Percentiles rank a stretch among this genome's conserved stretches.
phyloP scores from a whole-genome alignment of 495 filamentous ascomycete genomes.

The Peziza echinospora region DNA sequence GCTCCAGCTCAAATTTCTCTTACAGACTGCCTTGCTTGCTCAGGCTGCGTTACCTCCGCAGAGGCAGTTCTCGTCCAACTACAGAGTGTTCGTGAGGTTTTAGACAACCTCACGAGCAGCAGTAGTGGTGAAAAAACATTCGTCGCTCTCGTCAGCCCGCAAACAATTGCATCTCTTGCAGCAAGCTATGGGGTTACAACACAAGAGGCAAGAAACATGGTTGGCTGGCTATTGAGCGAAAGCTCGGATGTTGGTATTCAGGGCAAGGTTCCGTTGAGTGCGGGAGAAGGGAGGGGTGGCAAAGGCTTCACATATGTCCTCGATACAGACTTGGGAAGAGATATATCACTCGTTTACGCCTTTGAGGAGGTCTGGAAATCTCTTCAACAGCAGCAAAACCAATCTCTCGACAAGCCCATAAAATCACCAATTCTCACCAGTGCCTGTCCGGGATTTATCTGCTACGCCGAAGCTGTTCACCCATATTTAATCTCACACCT shows the following conservation, averaged over 20 bases:
- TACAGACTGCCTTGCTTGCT: slow-evolving; percentile 93
- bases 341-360: slow-evolving; percentile 57
- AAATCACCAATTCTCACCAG: slow-evolving; percentile 61
- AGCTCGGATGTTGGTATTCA: no score
- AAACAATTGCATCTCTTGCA: slow-evolving; percentile 68
- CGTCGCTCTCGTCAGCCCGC: slow-evolving; percentile 77
- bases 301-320: slow-evolving; percentile 71
- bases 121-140: slow-evolving; percentile 44
- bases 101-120: slow-evolving; percentile 50
- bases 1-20: slow-evolving; percentile 63
- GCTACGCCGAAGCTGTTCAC: slow-evolving; percentile 94
- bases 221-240: no score
- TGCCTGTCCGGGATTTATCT: slow-evolving; percentile 93
- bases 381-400: slow-evolving; percentile 5
- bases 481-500: slow-evolving; percentile 80
- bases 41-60: slow-evolving; percentile 90
- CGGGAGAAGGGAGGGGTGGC: slow-evolving; percentile 49
- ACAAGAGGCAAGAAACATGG: slow-evolving; percentile 53
- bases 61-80: slow-evolving; percentile 85
- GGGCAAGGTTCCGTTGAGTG: no score
- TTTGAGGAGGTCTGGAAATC: slow-evolving; percentile 52
- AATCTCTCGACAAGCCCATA: no score
- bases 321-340: slow-evolving; percentile 56
- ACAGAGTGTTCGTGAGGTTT: slow-evolving; percentile 78
- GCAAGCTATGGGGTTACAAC: slow-evolving; percentile 55